Conservation (phyloP, 257 asterid species). For the Nicotiana noctiflora region DNA sequence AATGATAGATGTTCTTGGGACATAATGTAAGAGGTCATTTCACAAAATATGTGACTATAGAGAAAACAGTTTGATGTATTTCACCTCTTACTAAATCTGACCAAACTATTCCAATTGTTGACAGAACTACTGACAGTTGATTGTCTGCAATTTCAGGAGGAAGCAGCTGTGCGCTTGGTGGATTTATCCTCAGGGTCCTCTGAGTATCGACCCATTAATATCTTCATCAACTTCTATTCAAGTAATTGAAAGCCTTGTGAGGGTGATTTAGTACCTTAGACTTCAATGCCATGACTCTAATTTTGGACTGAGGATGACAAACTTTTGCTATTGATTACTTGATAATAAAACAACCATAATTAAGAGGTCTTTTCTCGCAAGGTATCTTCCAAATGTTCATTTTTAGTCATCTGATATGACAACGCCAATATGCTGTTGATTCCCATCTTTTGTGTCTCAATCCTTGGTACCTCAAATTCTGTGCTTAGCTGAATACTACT, state of each 20-base stretch:
- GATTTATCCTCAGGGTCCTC: slow-evolving; percentile 61
- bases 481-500: background rate
- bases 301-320: background rate
- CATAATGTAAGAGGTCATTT: background rate
- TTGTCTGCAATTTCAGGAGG: slow-evolving; percentile 47
- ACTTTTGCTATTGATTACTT: background rate
- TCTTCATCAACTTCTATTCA: slow-evolving; percentile 84
- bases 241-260: slow-evolving; percentile 26
- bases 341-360: background rate
- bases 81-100: background rate
- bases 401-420: background rate
- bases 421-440: slow-evolving; percentile 4
- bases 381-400: background rate
- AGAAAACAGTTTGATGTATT: background rate
- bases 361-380: background rate
- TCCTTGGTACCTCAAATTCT: background rate
- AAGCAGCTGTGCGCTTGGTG: slow-evolving; percentile 85
- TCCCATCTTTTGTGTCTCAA: background rate
- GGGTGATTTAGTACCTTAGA: background rate
- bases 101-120: background rate
- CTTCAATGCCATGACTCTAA: background rate
- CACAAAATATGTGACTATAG: background rate
- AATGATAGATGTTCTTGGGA: background rate
- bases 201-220: slow-evolving; percentile 78
- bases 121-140: background rate